Conservation (phyloP, 2,329 filamentous ascomycete genomes). For the Pseudogymnoascus sp. region DNA sequence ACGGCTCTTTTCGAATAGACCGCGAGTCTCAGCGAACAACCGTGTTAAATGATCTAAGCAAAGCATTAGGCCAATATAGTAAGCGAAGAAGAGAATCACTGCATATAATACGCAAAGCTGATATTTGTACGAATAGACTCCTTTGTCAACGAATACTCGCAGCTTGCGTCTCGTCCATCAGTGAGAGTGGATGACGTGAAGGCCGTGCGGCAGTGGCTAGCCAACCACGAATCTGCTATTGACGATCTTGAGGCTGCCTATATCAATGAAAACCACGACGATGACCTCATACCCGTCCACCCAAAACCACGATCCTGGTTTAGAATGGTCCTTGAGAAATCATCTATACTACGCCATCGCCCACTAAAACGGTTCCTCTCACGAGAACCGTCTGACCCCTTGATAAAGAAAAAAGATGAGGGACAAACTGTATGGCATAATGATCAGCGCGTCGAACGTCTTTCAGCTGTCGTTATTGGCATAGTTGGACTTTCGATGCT, state of each 20-base stretch:
- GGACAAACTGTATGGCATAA: not conserved
- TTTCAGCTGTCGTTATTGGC: not conserved
- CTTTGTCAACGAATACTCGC: not conserved
- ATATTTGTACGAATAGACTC: not conserved
- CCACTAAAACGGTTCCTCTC: not conserved
- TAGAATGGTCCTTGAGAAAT: not conserved
- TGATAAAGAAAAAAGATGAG: not conserved
- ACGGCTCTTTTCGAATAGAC: slow-evolving; percentile 10
- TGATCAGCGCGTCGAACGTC: not conserved
- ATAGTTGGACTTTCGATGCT: slow-evolving; percentile 11
- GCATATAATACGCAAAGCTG: not conserved
- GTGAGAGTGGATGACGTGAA: not conserved
- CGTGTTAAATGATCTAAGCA: not conserved
- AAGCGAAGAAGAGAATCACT: not conserved
- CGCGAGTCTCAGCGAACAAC: not conserved
- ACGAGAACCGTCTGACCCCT: not conserved
- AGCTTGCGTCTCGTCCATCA: not conserved
- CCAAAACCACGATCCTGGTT: not conserved
- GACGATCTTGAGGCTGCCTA: not conserved
- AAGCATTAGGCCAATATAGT: not conserved
- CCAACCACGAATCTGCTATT: not conserved
- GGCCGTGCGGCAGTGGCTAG: not conserved
- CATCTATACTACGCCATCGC: not conserved
- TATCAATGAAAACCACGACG: not conserved
- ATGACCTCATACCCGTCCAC: slow-evolving; percentile 1